Evolutionary conservation across 768 basidiomycete genomes (phyloP).

Genomic region (Megacollybia marginata): DNA sequence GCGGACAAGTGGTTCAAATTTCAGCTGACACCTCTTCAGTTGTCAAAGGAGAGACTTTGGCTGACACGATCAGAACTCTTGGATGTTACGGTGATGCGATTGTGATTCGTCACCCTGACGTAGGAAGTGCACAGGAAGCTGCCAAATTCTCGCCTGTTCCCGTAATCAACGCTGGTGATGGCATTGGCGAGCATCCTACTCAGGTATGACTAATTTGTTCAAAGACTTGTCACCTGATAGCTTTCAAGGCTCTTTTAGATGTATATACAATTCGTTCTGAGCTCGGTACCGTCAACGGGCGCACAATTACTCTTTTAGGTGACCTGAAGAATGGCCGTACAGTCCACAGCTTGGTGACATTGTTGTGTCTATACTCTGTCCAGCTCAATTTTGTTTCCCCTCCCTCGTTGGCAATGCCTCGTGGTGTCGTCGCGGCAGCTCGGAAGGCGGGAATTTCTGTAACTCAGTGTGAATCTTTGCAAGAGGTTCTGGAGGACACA

Average conservation of each 20-base stretch:
- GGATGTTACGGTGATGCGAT: slow-evolving; percentile 95
- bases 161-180: slow-evolving; percentile 95
- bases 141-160: slow-evolving; percentile 96
- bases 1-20: slow-evolving; percentile 89
- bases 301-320: slow-evolving; percentile 86
- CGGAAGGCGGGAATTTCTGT: slow-evolving; percentile 78
- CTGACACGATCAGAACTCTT: slow-evolving; percentile 90
- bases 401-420: slow-evolving; percentile 80
- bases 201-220: slow-evolving; percentile 48
- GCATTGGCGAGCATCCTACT: slow-evolving; percentile 94
- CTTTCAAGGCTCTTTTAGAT: slow-evolving; percentile 65
- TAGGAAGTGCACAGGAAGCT: slow-evolving; percentile 91
- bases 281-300: slow-evolving; percentile 94
- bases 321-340: slow-evolving; percentile 98
- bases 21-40: slow-evolving; percentile 80
- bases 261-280: slow-evolving; percentile 96
- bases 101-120: slow-evolving; percentile 89
- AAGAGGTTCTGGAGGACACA: slow-evolving; percentile 85
- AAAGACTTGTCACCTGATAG: not conserved
- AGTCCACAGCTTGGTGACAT: slow-evolving; percentile 89
- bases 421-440: slow-evolving; percentile 73
- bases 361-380: slow-evolving; percentile 88
- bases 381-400: slow-evolving; percentile 96
- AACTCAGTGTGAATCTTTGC: slow-evolving; percentile 77
- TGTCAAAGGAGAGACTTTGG: slow-evolving; percentile 85